Evolutionary conservation across 768 basidiomycete species (phyloP), one percentile per base, ranked within the genome.

Genomic region (Leucocoprinus sp.): DNA sequence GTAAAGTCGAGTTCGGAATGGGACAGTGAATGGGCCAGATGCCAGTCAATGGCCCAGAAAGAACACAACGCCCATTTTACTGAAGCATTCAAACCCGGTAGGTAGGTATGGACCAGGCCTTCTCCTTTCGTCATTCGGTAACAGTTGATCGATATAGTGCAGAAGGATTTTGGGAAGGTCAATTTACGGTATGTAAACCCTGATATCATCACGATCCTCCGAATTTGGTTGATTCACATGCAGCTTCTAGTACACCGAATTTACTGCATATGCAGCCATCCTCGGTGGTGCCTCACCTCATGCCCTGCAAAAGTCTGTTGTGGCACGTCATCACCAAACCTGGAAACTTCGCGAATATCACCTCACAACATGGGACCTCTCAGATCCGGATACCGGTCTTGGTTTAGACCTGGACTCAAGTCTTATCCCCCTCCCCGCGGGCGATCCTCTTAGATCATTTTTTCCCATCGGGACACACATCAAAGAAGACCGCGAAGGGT

Each of bases 341-440:
- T 95, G 92, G 91, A 84, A 81, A 55, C 64, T 96, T 34, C 77
- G 78, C 27, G 88, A 91, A 60, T 78, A 89, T 54, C 78, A 87
- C 54, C 64, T 86, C 11, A 36, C 69, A 4, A 50, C 59, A 52
- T 37, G 50, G 12, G 63, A 65, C 38, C 49, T 52, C 14, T 55
- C 55, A 8, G 54, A 49, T 26, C 60, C 59, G 4, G 61, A 65
- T 51, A 61, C 63, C 39, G 64, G 61, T 12, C 61, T 64, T 27
- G 64, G 60, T 23, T 49, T 62, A 21, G 64, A 64, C 37, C 47
- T 52, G 8, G 61, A 61, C 45, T 29, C 29, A 6, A 45, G 51
- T 38, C 37, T 51, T n/a, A 50, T 57, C 6, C 70, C 76, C 8
- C 51, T 87, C 12, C 64, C 70, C 22, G 55, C 69, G 0, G 87